A percentile compares a stretch with the other conserved stretches of the same genome.
Evolutionary conservation across 2,329 filamentous ascomycete genomes (phyloP).

Genomic region (Mycocentrospora acerina): DNA sequence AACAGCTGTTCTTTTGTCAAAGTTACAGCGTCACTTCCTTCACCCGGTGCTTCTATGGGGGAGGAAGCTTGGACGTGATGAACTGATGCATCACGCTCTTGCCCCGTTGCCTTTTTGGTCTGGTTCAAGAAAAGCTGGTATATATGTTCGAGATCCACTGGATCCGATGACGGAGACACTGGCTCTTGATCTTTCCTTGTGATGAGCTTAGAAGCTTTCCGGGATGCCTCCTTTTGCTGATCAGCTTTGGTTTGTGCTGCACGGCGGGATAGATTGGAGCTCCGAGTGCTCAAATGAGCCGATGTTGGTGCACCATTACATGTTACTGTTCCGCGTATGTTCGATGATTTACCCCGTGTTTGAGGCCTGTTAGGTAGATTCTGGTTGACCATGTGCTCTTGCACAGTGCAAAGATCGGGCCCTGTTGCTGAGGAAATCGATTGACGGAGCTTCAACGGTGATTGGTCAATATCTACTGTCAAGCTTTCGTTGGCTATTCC

Average conservation of each 20-base stretch:
- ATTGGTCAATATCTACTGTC: neutral
- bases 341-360: too few species aligned
- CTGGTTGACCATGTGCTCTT: too few species aligned
- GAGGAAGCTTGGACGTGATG: neutral
- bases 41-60: neutral
- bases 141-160: slow-evolving; percentile 25
- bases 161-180: slow-evolving; percentile 8
- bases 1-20: slow-evolving; percentile 26
- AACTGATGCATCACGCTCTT: neutral
- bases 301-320: neutral
- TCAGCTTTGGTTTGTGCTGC: slow-evolving; percentile 35
- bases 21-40: slow-evolving; percentile 2
- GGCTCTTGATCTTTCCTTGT: slow-evolving; percentile 1
- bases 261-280: slow-evolving; percentile 10
- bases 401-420: too few species aligned
- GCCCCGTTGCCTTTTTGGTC: slow-evolving; percentile 1
- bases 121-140: slow-evolving; percentile 20
- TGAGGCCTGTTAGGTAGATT: too few species aligned
- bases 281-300: neutral
- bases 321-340: neutral
- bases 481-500: neutral
- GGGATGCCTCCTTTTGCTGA: slow-evolving; percentile 24
- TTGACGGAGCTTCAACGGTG: neutral
- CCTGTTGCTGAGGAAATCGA: too few species aligned
- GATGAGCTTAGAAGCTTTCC: too few species aligned